Evolutionary conservation across 1,139 yeast genomes (phyloP), one percentile per base, ranked within the genome.

Genomic region (Yamadazyma kanchanaburiensis): DNA sequence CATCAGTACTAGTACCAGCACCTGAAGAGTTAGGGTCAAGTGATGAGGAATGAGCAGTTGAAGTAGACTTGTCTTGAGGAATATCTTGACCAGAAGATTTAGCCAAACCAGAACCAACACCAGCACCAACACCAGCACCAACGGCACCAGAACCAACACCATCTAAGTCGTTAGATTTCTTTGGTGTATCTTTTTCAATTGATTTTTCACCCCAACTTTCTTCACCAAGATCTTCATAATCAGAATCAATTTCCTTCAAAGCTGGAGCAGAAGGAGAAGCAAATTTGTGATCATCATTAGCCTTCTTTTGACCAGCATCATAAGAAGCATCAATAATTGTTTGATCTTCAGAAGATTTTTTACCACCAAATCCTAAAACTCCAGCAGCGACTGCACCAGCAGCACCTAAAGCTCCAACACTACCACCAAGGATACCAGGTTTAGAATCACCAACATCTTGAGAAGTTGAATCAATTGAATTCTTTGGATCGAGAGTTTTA

Each of bases 11-110:
- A 15, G 24, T 25, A 18, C 16, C 15, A 10, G 28, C 24, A 18
- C 28, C 28, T 14, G 26, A 12, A 11, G 21, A 18, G 25, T 11
- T n/a, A n/a, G n/a, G n/a, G n/a, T n/a, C n/a, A n/a, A n/a, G n/a
- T n/a, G n/a, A n/a, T n/a, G n/a, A n/a, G n/a, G n/a, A n/a, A n/a
- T n/a, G n/a, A n/a, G n/a, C n/a, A n/a, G n/a, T n/a, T n/a, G n/a
- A n/a, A n/a, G n/a, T n/a, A n/a, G n/a, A n/a, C n/a, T n/a, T n/a
- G n/a, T n/a, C n/a, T n/a, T n/a, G n/a, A n/a, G 25, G 8, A 15
- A 12, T 5, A 8, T 13, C 8, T 14, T 50, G 51, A 20, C 55
- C 53, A 12, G 58, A 57, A 8, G 54, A 55, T 8, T 51, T 56
- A 14, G 48, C 48, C 3, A 48, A 32, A n/a, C 54, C 55, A 15